Percentiles rank a stretch among this genome's conserved stretches.
Evolutionary conservation across 139 green algal genomes (phyloP).

Genomic region (Chlorella sp.): DNA sequence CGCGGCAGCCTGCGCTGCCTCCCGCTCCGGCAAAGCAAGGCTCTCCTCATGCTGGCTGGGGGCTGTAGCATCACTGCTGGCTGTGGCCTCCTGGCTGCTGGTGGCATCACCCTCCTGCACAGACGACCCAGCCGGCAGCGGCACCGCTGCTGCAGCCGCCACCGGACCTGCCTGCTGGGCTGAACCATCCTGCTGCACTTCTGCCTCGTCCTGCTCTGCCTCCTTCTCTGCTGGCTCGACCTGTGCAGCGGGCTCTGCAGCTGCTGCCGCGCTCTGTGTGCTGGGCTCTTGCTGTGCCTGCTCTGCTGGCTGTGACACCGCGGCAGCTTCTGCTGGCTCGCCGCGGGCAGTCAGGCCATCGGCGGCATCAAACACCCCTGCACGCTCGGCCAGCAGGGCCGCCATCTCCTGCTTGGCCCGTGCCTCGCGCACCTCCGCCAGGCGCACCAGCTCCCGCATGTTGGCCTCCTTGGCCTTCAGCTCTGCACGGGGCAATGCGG

Average conservation of each 20-base stretch:
- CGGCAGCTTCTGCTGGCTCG: background rate
- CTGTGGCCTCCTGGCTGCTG: background rate
- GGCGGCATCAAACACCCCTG: constrained; percentile 63
- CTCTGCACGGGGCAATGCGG: constrained; percentile 50
- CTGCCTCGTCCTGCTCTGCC: background rate
- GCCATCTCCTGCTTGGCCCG: constrained; percentile 73
- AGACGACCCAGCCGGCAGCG: background rate
- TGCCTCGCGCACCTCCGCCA: constrained; percentile 75
- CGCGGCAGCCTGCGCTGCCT: background rate
- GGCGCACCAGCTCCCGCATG: constrained; percentile 84
- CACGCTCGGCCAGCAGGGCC: constrained; percentile 57
- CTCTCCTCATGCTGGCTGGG: background rate
- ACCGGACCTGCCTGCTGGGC: background rate
- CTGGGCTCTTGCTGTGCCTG: background rate
- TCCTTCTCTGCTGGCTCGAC: background rate
- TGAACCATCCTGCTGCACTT: background rate
- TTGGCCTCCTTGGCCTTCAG: constrained; percentile 81
- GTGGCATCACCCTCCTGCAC: background rate
- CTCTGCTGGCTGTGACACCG: background rate
- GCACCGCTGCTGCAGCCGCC: background rate
- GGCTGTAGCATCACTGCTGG: background rate
- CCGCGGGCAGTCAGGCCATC: background rate
- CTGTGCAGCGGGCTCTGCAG: background rate
- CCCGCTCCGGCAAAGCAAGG: background rate
- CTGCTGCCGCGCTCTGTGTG: background rate